Percentiles rank a stretch among this genome's conserved stretches.
Evolutionary conservation across 2,329 filamentous ascomycete species (phyloP).

Genomic region (Arthrobotrys iridis): DNA sequence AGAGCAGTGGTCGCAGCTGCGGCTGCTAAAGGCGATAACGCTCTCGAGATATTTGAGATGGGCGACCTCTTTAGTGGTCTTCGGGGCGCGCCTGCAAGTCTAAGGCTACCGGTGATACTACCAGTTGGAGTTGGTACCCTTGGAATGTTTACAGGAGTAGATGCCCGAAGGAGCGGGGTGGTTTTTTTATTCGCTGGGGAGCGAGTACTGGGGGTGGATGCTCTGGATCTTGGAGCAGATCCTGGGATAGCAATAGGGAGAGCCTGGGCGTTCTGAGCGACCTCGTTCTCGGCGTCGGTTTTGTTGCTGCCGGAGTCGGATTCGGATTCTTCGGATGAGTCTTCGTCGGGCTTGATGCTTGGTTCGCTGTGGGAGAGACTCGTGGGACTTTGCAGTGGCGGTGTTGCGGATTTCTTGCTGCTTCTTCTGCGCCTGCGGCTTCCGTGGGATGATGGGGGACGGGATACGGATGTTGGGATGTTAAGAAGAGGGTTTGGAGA

Average conservation of each 20-base stretch:
- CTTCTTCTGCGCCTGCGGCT: conserved; percentile 48
- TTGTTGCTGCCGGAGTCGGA: conserved; percentile 42
- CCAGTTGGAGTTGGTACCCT: conserved; percentile 44
- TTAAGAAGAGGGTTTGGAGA: conserved; percentile 47
- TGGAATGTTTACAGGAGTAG: conserved; percentile 46
- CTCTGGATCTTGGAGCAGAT: conserved; percentile 48
- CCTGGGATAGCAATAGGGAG: conserved; percentile 49
- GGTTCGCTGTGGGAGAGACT: conserved; percentile 51
- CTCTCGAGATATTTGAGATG: conserved; percentile 46
- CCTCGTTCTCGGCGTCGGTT: conserved; percentile 48
- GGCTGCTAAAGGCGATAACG: conserved; percentile 43
- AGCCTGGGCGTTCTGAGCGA: conserved; percentile 48
- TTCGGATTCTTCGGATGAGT: conserved; percentile 23
- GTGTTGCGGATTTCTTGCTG: conserved; percentile 30
- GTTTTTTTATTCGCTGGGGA: conserved; percentile 41
- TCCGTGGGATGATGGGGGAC: conserved; percentile 47
- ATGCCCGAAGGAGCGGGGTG: conserved; percentile 38
- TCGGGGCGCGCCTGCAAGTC: conserved; percentile 42
- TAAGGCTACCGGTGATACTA: conserved; percentile 39
- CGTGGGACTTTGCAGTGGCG: conserved; percentile 36
- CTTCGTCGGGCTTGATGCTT: conserved; percentile 18
- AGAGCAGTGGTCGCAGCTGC: conserved; percentile 44
- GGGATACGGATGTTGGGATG: conserved; percentile 50
- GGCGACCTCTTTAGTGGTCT: conserved; percentile 45
- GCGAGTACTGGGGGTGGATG: conserved; percentile 41